A percentile compares a stretch with the other conserved stretches of the same genome.
These are phyloP conservation scores for Mariannaea elegans DNA, from an alignment of 2,329 filamentous ascomycete genomes.

Conservation along the genomic window DNA sequence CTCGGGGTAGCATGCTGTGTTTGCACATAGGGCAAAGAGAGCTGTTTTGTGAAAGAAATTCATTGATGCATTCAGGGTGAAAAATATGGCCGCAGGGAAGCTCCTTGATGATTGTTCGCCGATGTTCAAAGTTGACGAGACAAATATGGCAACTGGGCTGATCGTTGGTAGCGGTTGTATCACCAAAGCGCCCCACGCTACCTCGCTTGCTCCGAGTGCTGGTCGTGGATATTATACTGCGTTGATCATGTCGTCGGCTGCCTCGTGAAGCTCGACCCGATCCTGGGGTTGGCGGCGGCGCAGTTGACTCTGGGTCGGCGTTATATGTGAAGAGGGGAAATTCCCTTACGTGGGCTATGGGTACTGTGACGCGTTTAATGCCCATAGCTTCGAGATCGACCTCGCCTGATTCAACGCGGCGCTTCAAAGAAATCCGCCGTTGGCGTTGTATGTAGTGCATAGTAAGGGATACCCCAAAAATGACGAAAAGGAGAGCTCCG, in stretches of 20 bases:
- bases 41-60: slow-evolving; percentile 79
- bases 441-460: slow-evolving; percentile 83
- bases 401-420: slow-evolving; percentile 78
- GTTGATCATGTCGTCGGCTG: slow-evolving; percentile 43
- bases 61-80: slow-evolving; percentile 90
- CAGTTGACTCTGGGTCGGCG: slow-evolving; percentile 57
- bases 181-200: slow-evolving; percentile 45
- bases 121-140: slow-evolving; percentile 78
- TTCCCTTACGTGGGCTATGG: slow-evolving; percentile 72
- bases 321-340: slow-evolving; percentile 84
- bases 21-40: slow-evolving; percentile 94
- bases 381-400: slow-evolving; percentile 88
- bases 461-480: slow-evolving; percentile 70
- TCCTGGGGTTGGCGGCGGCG: slow-evolving; percentile 48
- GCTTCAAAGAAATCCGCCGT: slow-evolving; percentile 72
- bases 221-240: slow-evolving; percentile 40
- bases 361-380: slow-evolving; percentile 83
- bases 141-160: slow-evolving; percentile 94
- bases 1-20: slow-evolving; percentile 75
- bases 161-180: slow-evolving; percentile 63
- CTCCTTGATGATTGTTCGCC: slow-evolving; percentile 79
- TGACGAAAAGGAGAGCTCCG: slow-evolving; percentile 73
- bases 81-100: slow-evolving; percentile 92
- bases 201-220: slow-evolving; percentile 51
- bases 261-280: slow-evolving; percentile 44